These are phyloP conservation scores for Cucumis cinereus DNA, from an alignment of 306 rosid species.

Conservation along the genomic window DNA sequence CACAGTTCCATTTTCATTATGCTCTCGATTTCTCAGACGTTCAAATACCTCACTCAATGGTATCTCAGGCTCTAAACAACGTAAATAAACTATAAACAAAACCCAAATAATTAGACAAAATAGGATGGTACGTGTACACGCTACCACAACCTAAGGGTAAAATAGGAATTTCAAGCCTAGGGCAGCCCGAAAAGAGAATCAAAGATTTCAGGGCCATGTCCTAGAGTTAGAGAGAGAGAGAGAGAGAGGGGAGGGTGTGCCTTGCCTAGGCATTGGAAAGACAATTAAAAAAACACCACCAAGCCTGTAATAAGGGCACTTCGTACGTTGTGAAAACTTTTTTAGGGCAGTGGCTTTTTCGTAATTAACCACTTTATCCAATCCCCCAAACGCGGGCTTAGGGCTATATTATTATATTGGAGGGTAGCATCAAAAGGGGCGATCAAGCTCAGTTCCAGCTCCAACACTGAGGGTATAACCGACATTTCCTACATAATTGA, in stretches of 20 bases:
- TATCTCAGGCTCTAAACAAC: no score
- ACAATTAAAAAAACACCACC: constrained; percentile 22
- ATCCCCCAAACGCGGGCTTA: not conserved
- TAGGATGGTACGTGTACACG: no score
- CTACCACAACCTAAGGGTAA: not conserved
- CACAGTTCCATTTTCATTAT: no score
- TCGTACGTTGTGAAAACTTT: constrained; percentile 67
- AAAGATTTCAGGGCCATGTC: constrained; percentile 59
- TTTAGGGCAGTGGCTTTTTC: not conserved
- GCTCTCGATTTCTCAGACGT: no score
- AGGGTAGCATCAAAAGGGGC: constrained; percentile 1
- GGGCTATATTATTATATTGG: not conserved
- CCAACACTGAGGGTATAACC: not conserved
- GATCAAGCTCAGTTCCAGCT: not conserved
- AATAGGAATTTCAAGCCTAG: constrained; percentile 7
- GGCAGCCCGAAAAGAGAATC: constrained; percentile 30
- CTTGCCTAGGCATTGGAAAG: constrained; percentile 39
- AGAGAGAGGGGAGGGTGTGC: constrained; percentile 16
- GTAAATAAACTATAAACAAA: no score
- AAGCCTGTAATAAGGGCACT: constrained; percentile 20
- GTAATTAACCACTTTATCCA: not conserved
- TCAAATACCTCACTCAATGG: no score
- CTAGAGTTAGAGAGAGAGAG: constrained; percentile 17
- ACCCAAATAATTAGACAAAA: no score
- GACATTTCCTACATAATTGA: not conserved